Conservation (phyloP, 257 asterid genomes). For the Petrea volubilis region DNA sequence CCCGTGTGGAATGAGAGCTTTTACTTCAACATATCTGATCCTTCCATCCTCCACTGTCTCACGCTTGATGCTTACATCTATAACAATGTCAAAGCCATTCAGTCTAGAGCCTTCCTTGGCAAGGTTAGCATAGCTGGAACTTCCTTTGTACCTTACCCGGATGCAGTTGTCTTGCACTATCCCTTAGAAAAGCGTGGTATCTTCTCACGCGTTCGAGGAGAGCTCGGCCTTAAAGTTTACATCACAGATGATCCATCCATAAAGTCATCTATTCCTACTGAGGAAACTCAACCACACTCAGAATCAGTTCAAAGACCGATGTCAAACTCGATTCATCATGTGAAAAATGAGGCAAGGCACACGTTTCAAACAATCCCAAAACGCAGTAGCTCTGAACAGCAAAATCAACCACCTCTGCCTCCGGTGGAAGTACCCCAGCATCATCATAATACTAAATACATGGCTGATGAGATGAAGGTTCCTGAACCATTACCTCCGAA, state of each 20-base stretch:
- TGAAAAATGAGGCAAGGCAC: slow-evolving; percentile 56
- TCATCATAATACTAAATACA: slow-evolving; percentile 36
- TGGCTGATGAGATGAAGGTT: slow-evolving; percentile 72
- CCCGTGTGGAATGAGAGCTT: slow-evolving; percentile 90
- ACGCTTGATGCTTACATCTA: slow-evolving; percentile 69
- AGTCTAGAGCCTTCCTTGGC: slow-evolving; percentile 71
- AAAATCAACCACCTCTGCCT: slow-evolving; percentile 40
- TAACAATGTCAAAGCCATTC: slow-evolving; percentile 45
- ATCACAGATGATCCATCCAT: slow-evolving; percentile 77
- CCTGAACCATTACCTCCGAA: slow-evolving; percentile 68
- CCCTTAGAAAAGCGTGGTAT: slow-evolving; percentile 86
- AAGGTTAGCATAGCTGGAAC: slow-evolving; percentile 73
- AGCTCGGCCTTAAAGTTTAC: slow-evolving; percentile 81
- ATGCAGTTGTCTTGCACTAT: slow-evolving; percentile 75
- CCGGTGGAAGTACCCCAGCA: slow-evolving; percentile 40
- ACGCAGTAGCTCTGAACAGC: slow-evolving; percentile 40
- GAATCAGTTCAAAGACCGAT: slow-evolving; percentile 28
- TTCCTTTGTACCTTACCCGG: slow-evolving; percentile 75
- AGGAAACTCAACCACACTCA: slow-evolving; percentile 30
- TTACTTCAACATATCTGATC: slow-evolving; percentile 76
- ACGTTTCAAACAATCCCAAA: slow-evolving; percentile 81
- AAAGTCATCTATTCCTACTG: slow-evolving; percentile 54
- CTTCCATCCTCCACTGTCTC: slow-evolving; percentile 58
- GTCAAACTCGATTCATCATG: slow-evolving; percentile 25
- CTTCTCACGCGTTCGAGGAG: slow-evolving; percentile 83